Evolutionary conservation across 257 asterid genomes (phyloP).

Genomic region (Solanum megistacrolobum): DNA sequence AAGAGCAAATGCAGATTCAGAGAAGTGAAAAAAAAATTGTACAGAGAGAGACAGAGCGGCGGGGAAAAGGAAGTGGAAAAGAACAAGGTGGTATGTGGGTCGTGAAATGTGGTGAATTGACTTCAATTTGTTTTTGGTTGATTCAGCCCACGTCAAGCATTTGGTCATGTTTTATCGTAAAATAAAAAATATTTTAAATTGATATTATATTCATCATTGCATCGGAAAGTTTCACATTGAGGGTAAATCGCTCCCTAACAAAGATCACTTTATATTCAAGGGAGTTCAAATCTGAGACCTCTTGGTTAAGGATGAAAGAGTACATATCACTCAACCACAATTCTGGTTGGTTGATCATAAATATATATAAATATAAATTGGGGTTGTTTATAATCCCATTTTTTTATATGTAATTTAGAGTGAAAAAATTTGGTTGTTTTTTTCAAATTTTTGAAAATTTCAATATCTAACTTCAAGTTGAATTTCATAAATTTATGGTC

Average conservation of each 20-base stretch:
- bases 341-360: too few species aligned
- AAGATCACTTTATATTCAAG: fast-evolving
- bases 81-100: not conserved
- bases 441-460: not conserved
- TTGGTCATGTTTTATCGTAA: not conserved
- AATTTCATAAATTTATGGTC: not conserved
- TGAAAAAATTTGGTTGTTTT: not conserved
- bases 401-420: not conserved
- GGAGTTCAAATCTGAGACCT: fast-evolving
- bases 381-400: not conserved
- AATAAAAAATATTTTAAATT: not conserved
- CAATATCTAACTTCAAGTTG: not conserved
- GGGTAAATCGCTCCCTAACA: fast-evolving
- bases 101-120: not conserved
- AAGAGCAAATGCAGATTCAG: not conserved
- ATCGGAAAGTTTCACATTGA: fast-evolving
- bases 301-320: fast-evolving
- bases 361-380: not conserved
- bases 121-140: not conserved
- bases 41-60: not conserved
- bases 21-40: not conserved
- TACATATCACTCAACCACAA: fast-evolving
- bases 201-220: fast-evolving
- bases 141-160: not conserved
- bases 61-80: not conserved